Base-by-base conservation (phyloP, 2,329 filamentous ascomycete species). In the Curvularia eragrostidis region DNA sequence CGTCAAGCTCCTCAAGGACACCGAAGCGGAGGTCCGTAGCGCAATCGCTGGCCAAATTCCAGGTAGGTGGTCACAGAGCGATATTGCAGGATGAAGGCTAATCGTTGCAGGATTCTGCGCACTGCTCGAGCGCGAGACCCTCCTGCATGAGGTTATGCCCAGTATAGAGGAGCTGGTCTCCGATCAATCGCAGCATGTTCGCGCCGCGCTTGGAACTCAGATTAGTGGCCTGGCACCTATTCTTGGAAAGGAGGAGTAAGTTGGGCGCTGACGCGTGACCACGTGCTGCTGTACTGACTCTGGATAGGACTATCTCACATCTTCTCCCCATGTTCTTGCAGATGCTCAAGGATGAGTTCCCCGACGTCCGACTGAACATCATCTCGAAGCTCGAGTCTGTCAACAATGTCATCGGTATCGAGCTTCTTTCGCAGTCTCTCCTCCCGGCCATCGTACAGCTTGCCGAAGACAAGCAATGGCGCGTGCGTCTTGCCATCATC, bases 301-400 rank as follows among this genome's bases (percentile, higher is more conserved):
- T 36, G 36, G 46, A 1, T 66, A 95, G 91, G 79, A 99, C 95
- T 28, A 98, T 97, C 67, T 90, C 95, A 68, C 95, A 99, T 77
- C 87, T 99, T 43, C 86, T 99, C 43, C 95, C 95, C 52, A 99
- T 99, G 94, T 98, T 99, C 80, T 85, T 99, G 52, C 91, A 96
- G 78, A 99, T 99, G 95, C 88, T 99, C 71, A 99, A 98, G 85
- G 95, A 99, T 72, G 95, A 99, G 75, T 98, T 97, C 78, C 95
- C 95, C 21, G 95, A 99, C 76, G 95, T 99, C 50, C 90, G 95
- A 62, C 87, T 99, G 58, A 96, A 99, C 81, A 99, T 99, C 77
- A 99, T 99, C 74, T 98, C 95, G n/a, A 99, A 99, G 81, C 88
- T 99, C 54, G 96, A 99, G 81, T 87, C 96, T 63, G 95, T 99